Conservation (phyloP, 2,329 filamentous ascomycete genomes). For the Hypoxylon sp. region DNA sequence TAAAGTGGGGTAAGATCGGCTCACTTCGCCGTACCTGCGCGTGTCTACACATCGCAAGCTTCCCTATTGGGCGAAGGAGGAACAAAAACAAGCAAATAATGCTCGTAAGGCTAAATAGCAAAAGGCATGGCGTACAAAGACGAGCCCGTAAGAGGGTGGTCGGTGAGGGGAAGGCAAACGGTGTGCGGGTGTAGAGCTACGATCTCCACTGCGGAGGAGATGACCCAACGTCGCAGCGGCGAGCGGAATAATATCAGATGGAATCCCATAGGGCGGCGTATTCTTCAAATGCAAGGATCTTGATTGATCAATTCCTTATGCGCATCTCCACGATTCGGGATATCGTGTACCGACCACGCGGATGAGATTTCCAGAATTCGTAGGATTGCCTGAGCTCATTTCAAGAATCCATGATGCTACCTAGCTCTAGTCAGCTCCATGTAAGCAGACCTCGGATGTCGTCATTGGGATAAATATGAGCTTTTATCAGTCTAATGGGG, state of each 20-base stretch:
- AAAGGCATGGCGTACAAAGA: constrained; percentile 12
- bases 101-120: constrained; percentile 9
- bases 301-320: constrained; percentile 14
- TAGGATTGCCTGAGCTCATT: too few species aligned
- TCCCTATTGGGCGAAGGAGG: constrained; percentile 18
- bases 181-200: constrained; percentile 9
- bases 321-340: constrained; percentile 18
- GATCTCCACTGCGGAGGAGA: constrained; percentile 7
- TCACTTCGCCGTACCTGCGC: constrained; percentile 13
- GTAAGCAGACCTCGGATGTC: too few species aligned
- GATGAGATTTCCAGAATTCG: neutral
- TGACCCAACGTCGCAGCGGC: constrained; percentile 23
- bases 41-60: constrained; percentile 17
- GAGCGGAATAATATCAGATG: constrained; percentile 25
- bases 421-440: too few species aligned
- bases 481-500: too few species aligned
- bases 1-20: constrained; percentile 33
- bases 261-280: constrained; percentile 16
- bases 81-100: constrained; percentile 18
- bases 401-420: too few species aligned
- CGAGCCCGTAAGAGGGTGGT: constrained; percentile 6
- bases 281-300: constrained; percentile 16
- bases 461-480: too few species aligned
- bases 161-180: constrained; percentile 23
- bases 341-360: constrained; percentile 23